phyloP scores from a whole-genome alignment of 2,329 filamentous ascomycete species.

The Sordariomycetes sp. region DNA sequence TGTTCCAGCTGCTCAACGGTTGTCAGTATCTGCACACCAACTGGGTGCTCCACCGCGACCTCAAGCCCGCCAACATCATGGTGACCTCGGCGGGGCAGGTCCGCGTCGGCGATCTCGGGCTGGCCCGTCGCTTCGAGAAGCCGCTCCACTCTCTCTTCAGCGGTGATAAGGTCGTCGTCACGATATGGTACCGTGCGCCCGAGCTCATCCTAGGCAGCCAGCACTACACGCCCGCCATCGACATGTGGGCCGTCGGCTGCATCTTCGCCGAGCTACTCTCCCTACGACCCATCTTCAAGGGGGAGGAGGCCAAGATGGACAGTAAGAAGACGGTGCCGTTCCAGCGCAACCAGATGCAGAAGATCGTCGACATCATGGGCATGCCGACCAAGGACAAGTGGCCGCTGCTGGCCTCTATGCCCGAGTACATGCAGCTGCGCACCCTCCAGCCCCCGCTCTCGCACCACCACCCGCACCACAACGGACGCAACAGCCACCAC shows the following conservation, averaged over 20 bases:
- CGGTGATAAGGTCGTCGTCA: slow-evolving; percentile 96
- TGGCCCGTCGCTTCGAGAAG: slow-evolving; percentile 89
- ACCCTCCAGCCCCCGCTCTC: slow-evolving; percentile 39
- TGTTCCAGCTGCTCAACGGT: slow-evolving; percentile 92
- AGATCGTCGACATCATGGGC: slow-evolving; percentile 94
- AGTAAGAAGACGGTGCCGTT: slow-evolving; percentile 96
- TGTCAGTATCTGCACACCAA: slow-evolving; percentile 91
- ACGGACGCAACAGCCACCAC: slow-evolving; percentile 23
- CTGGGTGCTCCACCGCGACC: slow-evolving; percentile 93
- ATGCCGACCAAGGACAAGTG: slow-evolving; percentile 81
- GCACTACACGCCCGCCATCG: slow-evolving; percentile 96
- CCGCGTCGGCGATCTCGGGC: slow-evolving; percentile 87
- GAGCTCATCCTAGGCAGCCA: slow-evolving; percentile 83
- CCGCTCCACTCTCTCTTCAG: slow-evolving; percentile 84
- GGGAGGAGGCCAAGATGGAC: slow-evolving; percentile 98
- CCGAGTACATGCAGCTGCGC: slow-evolving; percentile 66
- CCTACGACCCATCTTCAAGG: slow-evolving; percentile 91
- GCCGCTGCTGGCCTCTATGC: slow-evolving; percentile 77
- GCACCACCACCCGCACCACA: slow-evolving; percentile 33
- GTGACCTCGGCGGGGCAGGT: slow-evolving; percentile 84
- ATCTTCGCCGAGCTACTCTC: slow-evolving; percentile 94
- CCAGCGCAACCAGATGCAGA: slow-evolving; percentile 97
- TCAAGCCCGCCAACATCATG: slow-evolving; percentile 99
- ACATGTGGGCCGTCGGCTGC: slow-evolving; percentile 95
- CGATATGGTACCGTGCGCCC: slow-evolving; percentile 96